phyloP scores from a whole-genome alignment of 2,329 filamentous ascomycete genomes.

The Zasmidium citrigriseum region DNA sequence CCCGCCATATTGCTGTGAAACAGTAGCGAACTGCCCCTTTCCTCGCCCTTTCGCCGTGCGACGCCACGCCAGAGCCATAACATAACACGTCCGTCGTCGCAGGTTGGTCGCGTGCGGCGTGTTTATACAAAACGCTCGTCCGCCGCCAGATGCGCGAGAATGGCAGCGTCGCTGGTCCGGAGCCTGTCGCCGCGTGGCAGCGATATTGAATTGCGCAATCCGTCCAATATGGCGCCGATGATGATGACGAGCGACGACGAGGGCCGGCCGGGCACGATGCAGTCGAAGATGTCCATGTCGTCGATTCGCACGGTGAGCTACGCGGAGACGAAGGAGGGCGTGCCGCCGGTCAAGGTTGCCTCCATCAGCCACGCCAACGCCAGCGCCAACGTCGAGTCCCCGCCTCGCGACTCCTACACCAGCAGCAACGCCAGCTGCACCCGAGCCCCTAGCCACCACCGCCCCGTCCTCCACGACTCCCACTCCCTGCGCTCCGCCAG shows the following conservation, averaged over 20 bases:
- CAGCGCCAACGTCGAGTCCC: background rate
- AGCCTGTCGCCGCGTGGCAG: background rate
- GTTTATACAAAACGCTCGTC: background rate
- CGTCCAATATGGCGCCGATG: no score
- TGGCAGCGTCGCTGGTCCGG: background rate
- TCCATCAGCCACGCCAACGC: slow-evolving; percentile 1
- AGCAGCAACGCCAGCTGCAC: background rate
- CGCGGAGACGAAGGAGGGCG: slow-evolving; percentile 1
- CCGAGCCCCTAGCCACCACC: background rate
- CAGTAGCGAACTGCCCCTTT: background rate
- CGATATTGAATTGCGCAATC: background rate
- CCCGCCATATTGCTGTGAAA: background rate
- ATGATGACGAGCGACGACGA: background rate
- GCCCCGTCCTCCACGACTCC: slow-evolving; percentile 2
- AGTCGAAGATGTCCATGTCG: background rate
- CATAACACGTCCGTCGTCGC: background rate
- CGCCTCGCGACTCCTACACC: background rate
- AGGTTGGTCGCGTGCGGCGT: background rate
- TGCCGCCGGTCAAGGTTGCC: background rate
- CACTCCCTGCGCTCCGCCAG: slow-evolving; percentile 17
- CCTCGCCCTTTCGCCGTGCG: background rate
- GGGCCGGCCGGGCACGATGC: no score
- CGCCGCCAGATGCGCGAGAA: background rate
- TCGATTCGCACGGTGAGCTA: background rate
- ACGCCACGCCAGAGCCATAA: background rate